A percentile compares a stretch with the other conserved stretches of the same genome.
Evolutionary conservation across 73 alveolate species (phyloP).

Genomic region (Paramecium tetraurelia): DNA sequence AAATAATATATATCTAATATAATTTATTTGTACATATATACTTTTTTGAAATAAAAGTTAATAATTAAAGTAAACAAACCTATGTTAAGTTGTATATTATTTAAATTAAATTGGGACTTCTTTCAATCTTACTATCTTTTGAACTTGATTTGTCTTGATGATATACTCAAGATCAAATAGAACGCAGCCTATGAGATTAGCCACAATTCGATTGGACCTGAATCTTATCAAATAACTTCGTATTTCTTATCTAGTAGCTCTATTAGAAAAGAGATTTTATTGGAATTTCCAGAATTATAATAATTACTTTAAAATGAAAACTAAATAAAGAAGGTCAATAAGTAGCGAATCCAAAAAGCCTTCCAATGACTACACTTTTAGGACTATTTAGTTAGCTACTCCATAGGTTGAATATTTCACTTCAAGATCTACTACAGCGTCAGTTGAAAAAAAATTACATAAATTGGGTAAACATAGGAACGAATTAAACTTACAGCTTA

Average conservation of each 20-base stretch:
- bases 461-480: neutral
- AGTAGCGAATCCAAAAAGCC: conserved; percentile 33
- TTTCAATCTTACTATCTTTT: neutral
- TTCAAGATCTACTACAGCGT: neutral
- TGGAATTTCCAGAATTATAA: neutral
- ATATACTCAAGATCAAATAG: neutral
- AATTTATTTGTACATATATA: neutral
- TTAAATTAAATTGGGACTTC: neutral
- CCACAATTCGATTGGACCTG: too few relatives aligned
- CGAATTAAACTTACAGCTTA: neutral
- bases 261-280: neutral
- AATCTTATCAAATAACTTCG: too few relatives aligned
- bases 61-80: neutral
- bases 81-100: neutral
- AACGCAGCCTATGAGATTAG: neutral
- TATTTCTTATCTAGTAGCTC: neutral
- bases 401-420: neutral
- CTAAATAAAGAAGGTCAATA: neutral
- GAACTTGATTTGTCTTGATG: neutral
- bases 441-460: neutral
- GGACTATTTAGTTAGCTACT: neutral
- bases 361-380: neutral
- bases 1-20: neutral
- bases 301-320: neutral
- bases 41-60: neutral